Percentiles rank a stretch among this genome's conserved stretches.
Evolutionary conservation across 805 yeast genomes (phyloP).

Genomic region (Kazachstania psychrophila): DNA sequence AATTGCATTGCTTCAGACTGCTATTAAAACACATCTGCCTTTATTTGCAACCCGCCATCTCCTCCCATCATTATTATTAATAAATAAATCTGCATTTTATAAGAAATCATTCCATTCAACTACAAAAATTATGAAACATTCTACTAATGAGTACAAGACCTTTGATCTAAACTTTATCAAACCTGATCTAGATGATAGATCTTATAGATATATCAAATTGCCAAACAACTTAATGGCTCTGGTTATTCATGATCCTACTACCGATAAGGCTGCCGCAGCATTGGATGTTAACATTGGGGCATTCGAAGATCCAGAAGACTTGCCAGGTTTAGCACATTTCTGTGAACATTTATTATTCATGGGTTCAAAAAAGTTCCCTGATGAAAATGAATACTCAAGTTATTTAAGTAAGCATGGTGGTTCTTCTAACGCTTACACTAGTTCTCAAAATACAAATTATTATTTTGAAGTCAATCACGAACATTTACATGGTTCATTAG

Average conservation of each 20-base stretch:
- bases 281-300: slow-evolving; percentile 73
- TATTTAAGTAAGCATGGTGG: slow-evolving; percentile 82
- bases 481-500: slow-evolving; percentile 77
- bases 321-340: slow-evolving; percentile 76
- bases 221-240: slow-evolving; percentile 51
- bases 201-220: slow-evolving; percentile 56
- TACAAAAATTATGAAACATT: no score
- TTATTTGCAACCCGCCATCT: neutral
- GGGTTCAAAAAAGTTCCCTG: slow-evolving; percentile 74
- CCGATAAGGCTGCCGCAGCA: slow-evolving; percentile 74
- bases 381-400: slow-evolving; percentile 67
- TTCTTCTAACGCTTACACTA: slow-evolving; percentile 84
- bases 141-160: slow-evolving; percentile 8
- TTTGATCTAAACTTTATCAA: slow-evolving; percentile 25
- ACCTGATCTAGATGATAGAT: slow-evolving; percentile 59
- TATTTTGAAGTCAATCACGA: slow-evolving; percentile 76
- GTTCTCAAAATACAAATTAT: slow-evolving; percentile 82
- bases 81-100: neutral
- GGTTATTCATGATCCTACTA: slow-evolving; percentile 54
- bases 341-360: slow-evolving; percentile 65
- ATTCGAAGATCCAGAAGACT: slow-evolving; percentile 51
- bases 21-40: no score
- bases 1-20: no score
- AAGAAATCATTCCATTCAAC: neutral
- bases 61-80: neutral